phyloP scores from a whole-genome alignment of 257 asterid species.

The Salvia miltiorrhiza region DNA sequence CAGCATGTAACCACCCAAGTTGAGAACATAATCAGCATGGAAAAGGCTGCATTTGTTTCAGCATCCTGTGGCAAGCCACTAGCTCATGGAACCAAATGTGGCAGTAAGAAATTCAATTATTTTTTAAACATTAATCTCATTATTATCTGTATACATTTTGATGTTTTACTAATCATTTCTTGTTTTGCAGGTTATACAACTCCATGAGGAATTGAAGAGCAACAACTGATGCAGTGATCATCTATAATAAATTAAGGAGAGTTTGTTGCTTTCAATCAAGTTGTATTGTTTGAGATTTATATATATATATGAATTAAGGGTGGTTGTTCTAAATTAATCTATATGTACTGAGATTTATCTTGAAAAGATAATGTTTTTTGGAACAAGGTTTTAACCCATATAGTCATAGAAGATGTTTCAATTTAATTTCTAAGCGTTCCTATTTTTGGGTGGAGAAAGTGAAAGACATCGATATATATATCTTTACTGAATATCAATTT shows the following conservation, averaged over 20 bases:
- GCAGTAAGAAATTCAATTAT: slow-evolving; percentile 30
- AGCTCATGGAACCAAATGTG: slow-evolving; percentile 58
- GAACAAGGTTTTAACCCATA: background rate
- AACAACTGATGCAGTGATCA: background rate
- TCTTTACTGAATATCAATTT: too few relatives aligned
- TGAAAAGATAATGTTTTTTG: background rate
- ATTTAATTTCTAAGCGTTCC: background rate
- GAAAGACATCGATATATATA: background rate
- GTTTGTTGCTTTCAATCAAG: background rate
- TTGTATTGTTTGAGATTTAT: background rate
- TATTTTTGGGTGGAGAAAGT: background rate
- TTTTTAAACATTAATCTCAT: background rate
- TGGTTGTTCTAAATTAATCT: background rate
- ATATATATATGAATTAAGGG: background rate
- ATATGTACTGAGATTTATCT: background rate
- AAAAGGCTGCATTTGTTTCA: slow-evolving; percentile 51
- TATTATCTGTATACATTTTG: background rate
- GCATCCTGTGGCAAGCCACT: slow-evolving; percentile 48
- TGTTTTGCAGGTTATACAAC: slow-evolving; percentile 42
- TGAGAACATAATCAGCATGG: slow-evolving; percentile 52
- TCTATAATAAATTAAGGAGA: background rate
- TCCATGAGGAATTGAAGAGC: slow-evolving; percentile 12
- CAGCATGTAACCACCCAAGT: slow-evolving; percentile 35
- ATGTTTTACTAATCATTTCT: background rate
- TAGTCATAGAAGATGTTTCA: background rate